These are phyloP conservation scores for Pulicaria dysenterica DNA, from an alignment of 129 eudicot species.

Conservation along the genomic window DNA sequence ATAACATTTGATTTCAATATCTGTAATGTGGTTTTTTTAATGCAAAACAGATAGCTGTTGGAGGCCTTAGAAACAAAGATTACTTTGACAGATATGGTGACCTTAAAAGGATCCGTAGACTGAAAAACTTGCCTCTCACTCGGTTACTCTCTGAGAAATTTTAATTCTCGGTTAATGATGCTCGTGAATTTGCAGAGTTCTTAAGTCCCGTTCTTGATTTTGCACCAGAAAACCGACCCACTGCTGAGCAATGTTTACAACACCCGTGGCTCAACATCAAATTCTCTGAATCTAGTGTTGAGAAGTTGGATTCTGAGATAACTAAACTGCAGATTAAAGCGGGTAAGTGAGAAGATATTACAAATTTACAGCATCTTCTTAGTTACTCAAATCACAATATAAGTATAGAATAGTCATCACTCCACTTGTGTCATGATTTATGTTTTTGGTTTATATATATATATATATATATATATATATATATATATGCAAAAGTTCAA, in stretches of 20 bases:
- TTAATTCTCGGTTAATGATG: conserved; percentile 65
- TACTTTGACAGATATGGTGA: conserved; percentile 96
- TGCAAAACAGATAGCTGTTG: conserved; percentile 61
- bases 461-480: too few relatives aligned
- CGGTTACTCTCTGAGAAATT: conserved; percentile 67
- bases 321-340: conserved; percentile 39
- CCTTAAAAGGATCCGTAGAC: conserved; percentile 87
- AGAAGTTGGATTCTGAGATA: conserved; percentile 47
- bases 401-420: too few relatives aligned
- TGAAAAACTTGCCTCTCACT: conserved; percentile 68
- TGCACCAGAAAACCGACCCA: conserved; percentile 90
- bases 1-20: too few relatives aligned
- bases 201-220: conserved; percentile 80
- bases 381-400: too few relatives aligned
- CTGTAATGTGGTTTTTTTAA: background rate
- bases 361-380: too few relatives aligned
- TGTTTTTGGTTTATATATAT: too few relatives aligned
- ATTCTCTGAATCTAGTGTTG: conserved; percentile 43
- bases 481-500: too few relatives aligned
- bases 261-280: conserved; percentile 78
- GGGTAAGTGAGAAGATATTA: too few relatives aligned
- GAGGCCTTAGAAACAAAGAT: conserved; percentile 79
- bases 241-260: conserved; percentile 81
- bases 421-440: too few relatives aligned
- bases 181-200: conserved; percentile 71